Evolutionary conservation across 306 rosid genomes (phyloP), one percentile per base, ranked within the genome.

Genomic region (Malus asiatica): DNA sequence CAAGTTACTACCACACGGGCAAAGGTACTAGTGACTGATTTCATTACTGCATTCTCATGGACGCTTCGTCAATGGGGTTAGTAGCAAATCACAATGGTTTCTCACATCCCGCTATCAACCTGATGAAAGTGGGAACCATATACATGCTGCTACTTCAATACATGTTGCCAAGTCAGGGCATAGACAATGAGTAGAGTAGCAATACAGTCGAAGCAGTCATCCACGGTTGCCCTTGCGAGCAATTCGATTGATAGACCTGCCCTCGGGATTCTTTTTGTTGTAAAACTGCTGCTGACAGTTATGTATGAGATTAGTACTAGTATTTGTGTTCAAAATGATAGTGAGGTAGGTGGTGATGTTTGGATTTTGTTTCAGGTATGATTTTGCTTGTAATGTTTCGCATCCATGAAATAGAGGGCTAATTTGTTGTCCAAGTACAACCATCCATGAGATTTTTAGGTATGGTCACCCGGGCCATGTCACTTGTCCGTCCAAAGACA

Each of bases 1-100:
- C 82, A 92, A 89, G 70, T 40, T 92, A 59, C 82, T 33, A 81
- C 87, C 83, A 0, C 87, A 73, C 70, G 71, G 80, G 61, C 68
- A 75, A 79, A 62, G 33, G 62, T 51, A 48, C 20, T 4, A 5
- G 8, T 15, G 55, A 15, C 55, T 8, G 38, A 33, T 69, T 45
- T 60, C 35, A 15, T 33, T 16, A 12, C 30, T 4, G 67, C 64
- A 20, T 65, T 70, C 78, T 66, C 65, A 29, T 42, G 48, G 59
- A 38, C 25, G 59, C 69, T 46, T 58, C 61, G 16, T 48, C 23
- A 8, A 8, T 48, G 59, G 42, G 42, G 25, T 2, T 71, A 40
- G 32, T 71, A 22, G 65, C 65, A 20, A 20, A 33, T 53, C 4
- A 12, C 16, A 27, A 23, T 60, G 58, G 60, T 27, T 40, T 59